phyloP scores from a whole-genome alignment of 768 basidiomycete genomes.

The Tricholoma matsutake region DNA sequence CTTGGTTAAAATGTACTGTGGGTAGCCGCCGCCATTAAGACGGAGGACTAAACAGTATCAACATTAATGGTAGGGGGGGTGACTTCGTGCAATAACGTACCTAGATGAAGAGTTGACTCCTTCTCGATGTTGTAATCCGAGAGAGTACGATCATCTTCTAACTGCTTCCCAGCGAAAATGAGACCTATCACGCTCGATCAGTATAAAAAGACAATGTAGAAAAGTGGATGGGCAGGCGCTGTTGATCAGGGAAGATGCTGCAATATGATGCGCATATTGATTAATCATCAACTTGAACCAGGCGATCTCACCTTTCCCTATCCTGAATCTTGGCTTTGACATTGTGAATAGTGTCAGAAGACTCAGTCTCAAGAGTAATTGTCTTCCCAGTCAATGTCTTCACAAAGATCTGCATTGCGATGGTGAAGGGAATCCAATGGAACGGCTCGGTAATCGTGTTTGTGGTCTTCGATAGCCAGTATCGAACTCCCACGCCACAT shows the following conservation, averaged over 20 bases:
- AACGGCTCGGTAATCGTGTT: background rate
- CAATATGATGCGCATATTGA: background rate
- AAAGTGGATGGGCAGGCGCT: slow-evolving; percentile 8
- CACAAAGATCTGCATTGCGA: slow-evolving; percentile 43
- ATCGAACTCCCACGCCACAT: background rate
- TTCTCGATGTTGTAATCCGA: slow-evolving; percentile 30
- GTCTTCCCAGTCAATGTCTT: slow-evolving; percentile 58
- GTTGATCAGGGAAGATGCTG: slow-evolving; percentile 19
- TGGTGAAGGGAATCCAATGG: background rate
- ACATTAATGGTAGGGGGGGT: background rate
- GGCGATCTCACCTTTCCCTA: slow-evolving; percentile 9
- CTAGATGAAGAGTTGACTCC: slow-evolving; percentile 60
- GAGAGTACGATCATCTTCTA: slow-evolving; percentile 14
- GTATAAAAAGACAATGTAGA: background rate
- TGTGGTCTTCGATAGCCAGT: background rate
- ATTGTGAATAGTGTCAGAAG: slow-evolving; percentile 16
- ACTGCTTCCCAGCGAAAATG: slow-evolving; percentile 29
- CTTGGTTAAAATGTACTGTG: background rate
- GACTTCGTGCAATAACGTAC: slow-evolving; percentile 2
- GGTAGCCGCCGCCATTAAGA: background rate
- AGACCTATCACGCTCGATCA: background rate
- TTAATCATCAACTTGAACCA: no score
- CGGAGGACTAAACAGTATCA: background rate
- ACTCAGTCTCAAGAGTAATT: slow-evolving; percentile 35
- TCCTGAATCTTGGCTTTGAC: slow-evolving; percentile 9